phyloP scores from a whole-genome alignment of 129 eudicot species.

The Escallonia herrerae region DNA sequence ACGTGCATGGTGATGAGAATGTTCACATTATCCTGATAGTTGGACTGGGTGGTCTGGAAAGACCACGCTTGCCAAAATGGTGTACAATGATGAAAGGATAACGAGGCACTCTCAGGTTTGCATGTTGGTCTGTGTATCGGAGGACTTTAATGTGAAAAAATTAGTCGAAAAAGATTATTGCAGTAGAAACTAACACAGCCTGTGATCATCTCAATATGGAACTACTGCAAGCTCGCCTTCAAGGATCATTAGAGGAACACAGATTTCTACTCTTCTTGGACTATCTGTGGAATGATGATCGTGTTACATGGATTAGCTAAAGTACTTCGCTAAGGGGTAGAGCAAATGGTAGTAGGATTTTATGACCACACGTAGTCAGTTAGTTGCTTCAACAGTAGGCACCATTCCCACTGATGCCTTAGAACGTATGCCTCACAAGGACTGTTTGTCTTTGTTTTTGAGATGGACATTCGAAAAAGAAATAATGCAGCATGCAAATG shows the following conservation, averaged over 20 bases:
- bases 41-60: slow-evolving; percentile 8
- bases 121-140: slow-evolving; percentile 9
- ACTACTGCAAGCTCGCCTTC: not conserved
- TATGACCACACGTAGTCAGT: slow-evolving; percentile 2
- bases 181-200: not conserved
- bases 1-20: not conserved
- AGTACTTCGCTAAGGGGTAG: not conserved
- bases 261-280: slow-evolving; percentile 5
- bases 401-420: not conserved
- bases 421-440: not conserved
- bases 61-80: slow-evolving; percentile 6
- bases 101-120: not conserved
- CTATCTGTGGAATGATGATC: slow-evolving; percentile 14
- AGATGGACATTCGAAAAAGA: not conserved
- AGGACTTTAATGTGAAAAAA: slow-evolving; percentile 3
- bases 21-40: not conserved
- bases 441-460: slow-evolving; percentile 4
- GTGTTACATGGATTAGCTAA: not conserved
- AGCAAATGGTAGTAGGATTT: not conserved
- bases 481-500: not conserved
- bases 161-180: not conserved
- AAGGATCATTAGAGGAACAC: not conserved
- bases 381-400: not conserved
- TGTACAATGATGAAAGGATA: not conserved
- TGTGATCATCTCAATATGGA: not conserved